Percentiles rank a stretch among this genome's conserved stretches.
These are phyloP conservation scores for Brasilioporus rufonigricans DNA, from an alignment of 768 basidiomycete genomes.

Conservation along the genomic window DNA sequence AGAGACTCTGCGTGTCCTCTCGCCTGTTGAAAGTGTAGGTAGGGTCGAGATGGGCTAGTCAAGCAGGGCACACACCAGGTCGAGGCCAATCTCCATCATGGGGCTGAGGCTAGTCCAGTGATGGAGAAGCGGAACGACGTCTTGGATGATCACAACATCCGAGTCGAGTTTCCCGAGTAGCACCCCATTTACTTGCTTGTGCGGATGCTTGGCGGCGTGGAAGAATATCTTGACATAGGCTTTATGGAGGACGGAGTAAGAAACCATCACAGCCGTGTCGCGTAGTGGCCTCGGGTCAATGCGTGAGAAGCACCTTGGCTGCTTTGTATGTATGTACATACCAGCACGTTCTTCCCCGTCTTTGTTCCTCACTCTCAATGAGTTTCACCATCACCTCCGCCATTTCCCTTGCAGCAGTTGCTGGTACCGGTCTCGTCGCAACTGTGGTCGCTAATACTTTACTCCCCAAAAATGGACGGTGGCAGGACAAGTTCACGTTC, in stretches of 20 bases:
- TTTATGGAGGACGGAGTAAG: slow-evolving; percentile 53
- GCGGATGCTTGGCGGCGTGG: slow-evolving; percentile 79
- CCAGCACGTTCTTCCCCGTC: background rate
- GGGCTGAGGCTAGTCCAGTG: slow-evolving; percentile 83
- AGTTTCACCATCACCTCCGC: slow-evolving; percentile 57
- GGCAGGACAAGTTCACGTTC: slow-evolving; percentile 68
- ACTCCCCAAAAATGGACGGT: slow-evolving; percentile 60
- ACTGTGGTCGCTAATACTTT: slow-evolving; percentile 50
- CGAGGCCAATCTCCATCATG: slow-evolving; percentile 84
- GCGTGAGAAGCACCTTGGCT: background rate
- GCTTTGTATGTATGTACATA: too few species aligned
- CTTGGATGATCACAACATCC: slow-evolving; percentile 47
- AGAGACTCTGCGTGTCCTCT: slow-evolving; percentile 54
- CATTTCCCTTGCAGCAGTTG: slow-evolving; percentile 61
- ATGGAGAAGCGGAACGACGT: slow-evolving; percentile 76
- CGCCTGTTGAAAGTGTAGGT: slow-evolving; percentile 41
- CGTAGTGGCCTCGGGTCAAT: background rate
- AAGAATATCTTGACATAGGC: slow-evolving; percentile 76
- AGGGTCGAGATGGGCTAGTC: background rate
- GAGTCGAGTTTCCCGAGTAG: slow-evolving; percentile 55
- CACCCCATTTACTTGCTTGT: slow-evolving; percentile 72
- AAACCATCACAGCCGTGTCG: slow-evolving; percentile 21
- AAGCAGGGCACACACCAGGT: slow-evolving; percentile 49
- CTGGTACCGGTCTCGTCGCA: slow-evolving; percentile 48
- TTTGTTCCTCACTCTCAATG: slow-evolving; percentile 13